Percentiles rank a stretch among this genome's conserved stretches.
Evolutionary conservation across 2,329 filamentous ascomycete species (phyloP).

Genomic region (Colletotrichum musae): DNA sequence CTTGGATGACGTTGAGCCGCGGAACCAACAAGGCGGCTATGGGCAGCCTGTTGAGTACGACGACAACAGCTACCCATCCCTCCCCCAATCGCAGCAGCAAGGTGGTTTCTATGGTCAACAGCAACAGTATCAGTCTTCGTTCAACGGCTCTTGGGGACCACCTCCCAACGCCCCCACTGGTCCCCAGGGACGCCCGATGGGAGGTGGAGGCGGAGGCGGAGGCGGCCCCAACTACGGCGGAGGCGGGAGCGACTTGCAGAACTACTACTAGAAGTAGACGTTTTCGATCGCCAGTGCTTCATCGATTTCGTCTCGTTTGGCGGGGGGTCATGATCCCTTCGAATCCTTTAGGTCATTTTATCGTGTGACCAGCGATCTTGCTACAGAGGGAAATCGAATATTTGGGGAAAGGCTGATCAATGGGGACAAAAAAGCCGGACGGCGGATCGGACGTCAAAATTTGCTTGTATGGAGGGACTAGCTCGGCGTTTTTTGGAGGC

Average conservation of each 20-base stretch:
- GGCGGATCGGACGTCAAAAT: neutral
- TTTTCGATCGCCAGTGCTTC: neutral
- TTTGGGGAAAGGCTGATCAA: neutral
- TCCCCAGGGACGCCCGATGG: conserved; percentile 43
- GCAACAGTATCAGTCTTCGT: conserved; percentile 41
- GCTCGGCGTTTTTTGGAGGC: conserved; percentile 36
- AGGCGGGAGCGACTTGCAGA: conserved; percentile 55
- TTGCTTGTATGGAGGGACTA: conserved; percentile 14
- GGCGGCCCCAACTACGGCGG: conserved; percentile 43
- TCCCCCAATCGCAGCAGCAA: conserved; percentile 43
- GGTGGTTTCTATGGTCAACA: conserved; percentile 40
- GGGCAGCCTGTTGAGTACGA: conserved; percentile 63
- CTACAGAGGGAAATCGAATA: conserved; percentile 2
- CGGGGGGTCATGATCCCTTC: no score
- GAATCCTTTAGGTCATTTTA: no score
- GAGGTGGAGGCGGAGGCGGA: conserved; percentile 11
- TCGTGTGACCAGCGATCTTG: neutral
- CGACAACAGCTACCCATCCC: conserved; percentile 52
- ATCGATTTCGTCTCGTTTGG: neutral
- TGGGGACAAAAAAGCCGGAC: neutral
- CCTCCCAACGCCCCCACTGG: conserved; percentile 35
- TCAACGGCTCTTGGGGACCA: conserved; percentile 23
- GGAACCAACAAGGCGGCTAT: conserved; percentile 60
- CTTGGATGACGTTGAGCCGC: conserved; percentile 74
- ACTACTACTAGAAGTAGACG: conserved; percentile 53